These are phyloP conservation scores for Apophysomyces elegans DNA, from an alignment of 371 early-diverging fungal species.

Conservation along the genomic window DNA sequence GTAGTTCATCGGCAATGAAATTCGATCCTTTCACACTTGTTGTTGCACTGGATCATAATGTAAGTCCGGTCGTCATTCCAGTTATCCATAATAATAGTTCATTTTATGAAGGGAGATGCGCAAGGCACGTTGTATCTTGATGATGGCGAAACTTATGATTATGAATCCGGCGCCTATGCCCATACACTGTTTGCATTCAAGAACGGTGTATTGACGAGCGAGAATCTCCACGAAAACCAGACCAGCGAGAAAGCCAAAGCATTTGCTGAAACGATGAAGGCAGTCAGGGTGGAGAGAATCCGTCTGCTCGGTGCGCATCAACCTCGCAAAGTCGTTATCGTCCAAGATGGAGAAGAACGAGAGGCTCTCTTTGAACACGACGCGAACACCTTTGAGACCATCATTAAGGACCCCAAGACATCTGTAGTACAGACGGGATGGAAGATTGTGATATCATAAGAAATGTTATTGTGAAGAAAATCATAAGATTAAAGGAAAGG, in stretches of 20 bases:
- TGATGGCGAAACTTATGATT: slow-evolving; percentile 87
- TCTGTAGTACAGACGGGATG: slow-evolving; percentile 63
- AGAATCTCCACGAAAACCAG: slow-evolving; percentile 28
- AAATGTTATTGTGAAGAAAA: background rate
- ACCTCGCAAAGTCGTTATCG: slow-evolving; percentile 24
- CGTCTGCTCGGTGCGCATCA: slow-evolving; percentile 43
- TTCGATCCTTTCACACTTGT: slow-evolving; percentile 92
- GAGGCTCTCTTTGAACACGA: slow-evolving; percentile 26
- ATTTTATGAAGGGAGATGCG: slow-evolving; percentile 58
- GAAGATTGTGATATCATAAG: slow-evolving; percentile 51
- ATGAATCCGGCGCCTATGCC: slow-evolving; percentile 66
- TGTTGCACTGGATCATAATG: slow-evolving; percentile 71
- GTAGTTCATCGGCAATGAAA: slow-evolving; percentile 80
- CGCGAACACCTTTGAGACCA: slow-evolving; percentile 34
- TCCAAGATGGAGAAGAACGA: slow-evolving; percentile 11
- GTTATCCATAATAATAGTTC: background rate
- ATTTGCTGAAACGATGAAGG: slow-evolving; percentile 59
- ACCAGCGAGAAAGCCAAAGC: slow-evolving; percentile 37
- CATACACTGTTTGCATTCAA: slow-evolving; percentile 52
- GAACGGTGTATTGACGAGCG: slow-evolving; percentile 32
- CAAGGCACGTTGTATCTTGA: slow-evolving; percentile 84
- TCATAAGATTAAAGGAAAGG: no score
- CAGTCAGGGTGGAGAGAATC: slow-evolving; percentile 51
- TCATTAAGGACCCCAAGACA: slow-evolving; percentile 74
- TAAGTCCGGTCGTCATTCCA: slow-evolving; percentile 11